Evolutionary conservation across 1,284 basidiomycete species (phyloP).

Genomic region (Cutaneotrichosporon cutaneum): DNA sequence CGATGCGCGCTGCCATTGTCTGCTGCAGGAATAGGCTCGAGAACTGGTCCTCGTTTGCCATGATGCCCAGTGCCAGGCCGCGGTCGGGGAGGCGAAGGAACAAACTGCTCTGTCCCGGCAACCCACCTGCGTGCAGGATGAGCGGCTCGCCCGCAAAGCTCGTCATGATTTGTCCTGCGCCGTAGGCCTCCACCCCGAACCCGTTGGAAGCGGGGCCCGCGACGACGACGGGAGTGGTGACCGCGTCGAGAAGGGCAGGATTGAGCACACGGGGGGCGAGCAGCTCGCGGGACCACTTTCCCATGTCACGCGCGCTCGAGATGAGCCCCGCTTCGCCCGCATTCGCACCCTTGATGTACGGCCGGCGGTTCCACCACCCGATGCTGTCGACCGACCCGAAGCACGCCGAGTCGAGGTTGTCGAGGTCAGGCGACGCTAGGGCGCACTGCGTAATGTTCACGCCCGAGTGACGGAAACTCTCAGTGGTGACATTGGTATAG

Average conservation of each 20-base stretch:
- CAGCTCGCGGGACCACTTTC: too few relatives aligned
- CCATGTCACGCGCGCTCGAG: conserved; percentile 30
- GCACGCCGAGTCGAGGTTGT: conserved; percentile 16
- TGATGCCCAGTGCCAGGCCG: conserved; percentile 23
- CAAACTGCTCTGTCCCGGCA: conserved; percentile 22
- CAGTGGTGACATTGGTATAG: conserved; percentile 14
- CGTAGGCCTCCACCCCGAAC: conserved; percentile 12
- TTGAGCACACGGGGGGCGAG: too few relatives aligned
- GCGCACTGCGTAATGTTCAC: conserved; percentile 20
- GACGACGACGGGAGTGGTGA: too few relatives aligned
- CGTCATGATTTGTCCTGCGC: conserved; percentile 18
- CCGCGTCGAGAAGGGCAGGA: too few relatives aligned
- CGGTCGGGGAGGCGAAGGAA: conserved; percentile 21
- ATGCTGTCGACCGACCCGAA: conserved; percentile 21
- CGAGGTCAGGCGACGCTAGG: conserved; percentile 1
- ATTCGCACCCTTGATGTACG: conserved; percentile 19
- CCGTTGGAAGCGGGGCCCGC: too few relatives aligned
- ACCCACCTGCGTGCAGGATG: conserved; percentile 22
- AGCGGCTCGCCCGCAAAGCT: conserved; percentile 23
- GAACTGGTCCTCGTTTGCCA: conserved; percentile 22
- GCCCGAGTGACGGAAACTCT: conserved; percentile 21
- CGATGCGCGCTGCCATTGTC: neutral
- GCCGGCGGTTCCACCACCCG: conserved; percentile 26
- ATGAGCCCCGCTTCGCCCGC: conserved; percentile 37
- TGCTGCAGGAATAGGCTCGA: too few relatives aligned